Base-by-base conservation (phyloP, 2,329 filamentous ascomycete genomes). In the Chaetomium strumarium region DNA sequence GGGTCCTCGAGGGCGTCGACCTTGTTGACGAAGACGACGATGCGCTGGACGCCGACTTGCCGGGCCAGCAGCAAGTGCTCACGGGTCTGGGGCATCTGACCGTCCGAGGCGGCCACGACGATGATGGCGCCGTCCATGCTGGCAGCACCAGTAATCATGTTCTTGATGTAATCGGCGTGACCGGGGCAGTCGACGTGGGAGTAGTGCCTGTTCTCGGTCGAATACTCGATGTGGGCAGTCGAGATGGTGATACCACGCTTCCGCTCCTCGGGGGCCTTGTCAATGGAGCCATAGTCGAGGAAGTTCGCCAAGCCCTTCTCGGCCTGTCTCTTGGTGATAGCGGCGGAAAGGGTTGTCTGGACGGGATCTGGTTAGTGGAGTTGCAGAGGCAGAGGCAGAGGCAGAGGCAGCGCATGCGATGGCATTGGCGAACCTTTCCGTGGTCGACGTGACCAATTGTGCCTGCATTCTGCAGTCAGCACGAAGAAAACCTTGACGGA, bases 121-220 rank as follows among this genome's bases (percentile, higher is more conserved):
- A 99, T 96, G 70, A 99, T 92, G 67, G 93, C 92, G 67, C 93
- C 93, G 67, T 99, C 93, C 93, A 99, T 99, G 80, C 90, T 95
- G 67, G 95, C 92, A 59, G 93, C 91, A 84, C 93, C 93, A 63
- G 93, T 99, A 73, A 99, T 99, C 93, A 99, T 99, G 86, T 99
- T 99, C 84, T 99, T 99, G 80, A 99, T 97, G 81, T 99, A 99
- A 90, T 99, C 93, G 75, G 93, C 93, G 86, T 99, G 93, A 75
- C 93, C 93, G 55, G 93, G 93, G 76, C 93, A 99, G 83, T 99
- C 93, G 78, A 99, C 93, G 83, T 99, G 93, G 67, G 93, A 93
- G 77, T 99, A 99, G 79, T 99, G 93, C 68, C 93, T 86, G 70
- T 79, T 80, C 0, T 96, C 89, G 71, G 93, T 99, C 64, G 89